Evolutionary conservation across 2,329 filamentous ascomycete genomes (phyloP).

Genomic region (Talaromyces atroroseus): DNA sequence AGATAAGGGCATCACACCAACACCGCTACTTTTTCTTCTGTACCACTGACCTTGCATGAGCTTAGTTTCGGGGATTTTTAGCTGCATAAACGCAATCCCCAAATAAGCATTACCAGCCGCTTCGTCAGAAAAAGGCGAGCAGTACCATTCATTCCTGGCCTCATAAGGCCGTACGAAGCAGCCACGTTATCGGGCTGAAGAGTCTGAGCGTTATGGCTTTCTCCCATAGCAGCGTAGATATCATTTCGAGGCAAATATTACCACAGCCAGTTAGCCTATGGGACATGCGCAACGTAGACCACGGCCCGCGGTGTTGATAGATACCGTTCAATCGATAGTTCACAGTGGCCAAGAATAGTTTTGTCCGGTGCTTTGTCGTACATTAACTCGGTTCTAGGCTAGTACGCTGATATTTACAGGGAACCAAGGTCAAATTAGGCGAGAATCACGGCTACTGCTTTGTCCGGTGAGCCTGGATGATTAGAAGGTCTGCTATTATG

Average conservation of each 20-base stretch:
- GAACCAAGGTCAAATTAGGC: slow-evolving; percentile 1
- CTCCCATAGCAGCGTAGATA: background rate
- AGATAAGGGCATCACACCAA: background rate
- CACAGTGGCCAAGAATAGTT: background rate
- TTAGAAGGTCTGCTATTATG: background rate
- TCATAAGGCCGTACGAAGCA: background rate
- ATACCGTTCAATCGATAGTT: background rate
- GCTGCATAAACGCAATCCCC: background rate
- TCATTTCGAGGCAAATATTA: background rate
- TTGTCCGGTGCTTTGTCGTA: background rate
- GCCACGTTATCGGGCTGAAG: slow-evolving; percentile 1
- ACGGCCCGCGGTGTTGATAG: background rate
- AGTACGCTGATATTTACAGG: background rate
- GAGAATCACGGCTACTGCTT: background rate
- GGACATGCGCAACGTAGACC: background rate
- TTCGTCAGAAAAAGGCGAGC: background rate
- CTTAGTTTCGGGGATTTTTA: background rate
- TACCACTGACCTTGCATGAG: background rate
- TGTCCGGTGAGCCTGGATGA: background rate
- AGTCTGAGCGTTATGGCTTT: background rate
- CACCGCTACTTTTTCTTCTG: background rate
- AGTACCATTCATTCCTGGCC: background rate
- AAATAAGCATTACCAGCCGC: background rate
- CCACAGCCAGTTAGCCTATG: background rate
- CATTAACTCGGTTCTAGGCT: slow-evolving; percentile 1